Evolutionary conservation across 1,139 yeast species (phyloP).

Genomic region (Nakaseomyces nivariensis): DNA sequence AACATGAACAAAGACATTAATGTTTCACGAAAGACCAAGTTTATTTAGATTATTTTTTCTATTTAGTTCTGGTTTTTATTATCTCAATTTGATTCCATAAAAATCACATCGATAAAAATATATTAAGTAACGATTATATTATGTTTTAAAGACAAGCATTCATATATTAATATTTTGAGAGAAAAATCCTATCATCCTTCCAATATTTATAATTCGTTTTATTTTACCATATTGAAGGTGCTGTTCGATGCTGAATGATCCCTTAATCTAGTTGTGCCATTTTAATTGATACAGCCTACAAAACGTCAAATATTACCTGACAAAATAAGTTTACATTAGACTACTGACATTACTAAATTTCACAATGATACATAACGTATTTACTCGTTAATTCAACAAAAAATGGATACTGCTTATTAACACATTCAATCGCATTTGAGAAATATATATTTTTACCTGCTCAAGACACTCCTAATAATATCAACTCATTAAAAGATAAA

Average conservation of each 20-base stretch:
- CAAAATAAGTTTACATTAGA: too few relatives aligned
- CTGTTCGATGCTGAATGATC: neutral
- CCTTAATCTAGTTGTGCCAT: neutral
- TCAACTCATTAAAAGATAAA: too few relatives aligned
- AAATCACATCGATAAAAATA: neutral
- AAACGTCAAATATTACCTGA: neutral
- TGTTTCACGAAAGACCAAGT: neutral
- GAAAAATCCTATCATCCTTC: too few relatives aligned
- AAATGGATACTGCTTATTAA: too few relatives aligned
- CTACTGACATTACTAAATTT: too few relatives aligned
- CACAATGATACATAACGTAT: too few relatives aligned
- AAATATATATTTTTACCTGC: too few relatives aligned
- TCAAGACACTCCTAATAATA: too few relatives aligned
- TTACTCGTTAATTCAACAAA: too few relatives aligned
- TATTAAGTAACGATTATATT: constrained; percentile 1
- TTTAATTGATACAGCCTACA: neutral
- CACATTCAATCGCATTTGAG: too few relatives aligned
- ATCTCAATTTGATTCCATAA: neutral
- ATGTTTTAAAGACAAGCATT: neutral
- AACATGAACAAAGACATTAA: constrained; percentile 1
- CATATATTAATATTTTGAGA: too few relatives aligned
- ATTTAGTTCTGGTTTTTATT: neutral
- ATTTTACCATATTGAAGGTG: neutral
- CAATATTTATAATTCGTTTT: too few relatives aligned
- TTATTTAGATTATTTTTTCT: neutral